These are phyloP conservation scores for Chamaecrista fasciculata DNA, from an alignment of 306 rosid species.

Conservation along the genomic window DNA sequence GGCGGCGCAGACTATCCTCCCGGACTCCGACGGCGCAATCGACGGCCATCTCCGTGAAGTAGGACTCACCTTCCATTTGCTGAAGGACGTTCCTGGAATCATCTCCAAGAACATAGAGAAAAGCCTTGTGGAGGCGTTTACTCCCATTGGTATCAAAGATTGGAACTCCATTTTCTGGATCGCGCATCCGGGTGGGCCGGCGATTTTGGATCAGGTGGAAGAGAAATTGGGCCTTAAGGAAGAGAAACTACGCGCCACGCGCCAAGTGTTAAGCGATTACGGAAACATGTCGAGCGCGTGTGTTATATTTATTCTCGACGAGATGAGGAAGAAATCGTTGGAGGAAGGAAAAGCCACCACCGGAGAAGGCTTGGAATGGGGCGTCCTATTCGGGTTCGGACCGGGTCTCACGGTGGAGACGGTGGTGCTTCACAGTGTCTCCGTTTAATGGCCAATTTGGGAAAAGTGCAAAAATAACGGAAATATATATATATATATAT, in stretches of 20 bases:
- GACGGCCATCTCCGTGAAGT: constrained; percentile 60
- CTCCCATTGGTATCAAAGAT: constrained; percentile 46
- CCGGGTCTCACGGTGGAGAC: constrained; percentile 62
- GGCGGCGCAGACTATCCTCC: constrained; percentile 49
- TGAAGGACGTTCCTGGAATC: constrained; percentile 56
- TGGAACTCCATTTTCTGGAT: constrained; percentile 70
- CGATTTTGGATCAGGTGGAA: constrained; percentile 62
- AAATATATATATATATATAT: too few relatives aligned
- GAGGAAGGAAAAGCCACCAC: constrained; percentile 44
- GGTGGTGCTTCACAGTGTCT: constrained; percentile 39
- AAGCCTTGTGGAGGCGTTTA: constrained; percentile 49
- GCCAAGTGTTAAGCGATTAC: constrained; percentile 51
- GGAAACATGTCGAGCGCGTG: constrained; percentile 68
- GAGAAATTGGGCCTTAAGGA: constrained; percentile 42
- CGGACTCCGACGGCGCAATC: constrained; percentile 59
- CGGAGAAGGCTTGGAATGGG: constrained; percentile 60
- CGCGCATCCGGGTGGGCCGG: constrained; percentile 70
- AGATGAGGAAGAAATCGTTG: constrained; percentile 45
- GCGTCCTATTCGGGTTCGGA: constrained; percentile 60
- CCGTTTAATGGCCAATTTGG: background rate
- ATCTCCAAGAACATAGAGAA: constrained; percentile 62
- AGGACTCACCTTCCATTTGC: constrained; percentile 55
- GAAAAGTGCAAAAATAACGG: background rate
- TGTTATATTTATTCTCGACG: constrained; percentile 54
- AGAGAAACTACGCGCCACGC: constrained; percentile 41